phyloP scores from a whole-genome alignment of 331 rosid genomes.

The Pyrus hybrid region DNA sequence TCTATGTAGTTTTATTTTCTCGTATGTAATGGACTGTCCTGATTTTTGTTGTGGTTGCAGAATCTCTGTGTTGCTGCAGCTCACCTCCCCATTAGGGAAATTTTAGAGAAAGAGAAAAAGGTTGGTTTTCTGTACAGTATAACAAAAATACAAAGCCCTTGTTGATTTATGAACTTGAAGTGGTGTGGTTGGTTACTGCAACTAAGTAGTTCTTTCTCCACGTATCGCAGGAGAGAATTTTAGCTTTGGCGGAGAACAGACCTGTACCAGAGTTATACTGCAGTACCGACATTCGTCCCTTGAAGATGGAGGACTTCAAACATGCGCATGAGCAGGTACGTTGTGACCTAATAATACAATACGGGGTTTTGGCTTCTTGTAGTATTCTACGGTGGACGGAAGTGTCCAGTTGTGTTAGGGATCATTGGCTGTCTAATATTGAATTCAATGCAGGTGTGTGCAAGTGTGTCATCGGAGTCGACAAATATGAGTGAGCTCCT shows the following conservation, averaged over 20 bases:
- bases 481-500: slow-evolving; percentile 85
- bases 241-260: no score
- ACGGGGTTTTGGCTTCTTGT: not conserved
- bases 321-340: slow-evolving; percentile 88
- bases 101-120: slow-evolving; percentile 87
- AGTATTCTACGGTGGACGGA: not conserved
- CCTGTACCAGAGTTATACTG: no score
- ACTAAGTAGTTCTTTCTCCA: not conserved
- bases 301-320: slow-evolving; percentile 75
- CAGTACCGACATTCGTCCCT: no score
- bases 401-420: not conserved
- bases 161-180: not conserved
- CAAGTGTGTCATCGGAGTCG: slow-evolving; percentile 93
- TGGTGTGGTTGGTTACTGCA: not conserved
- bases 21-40: not conserved
- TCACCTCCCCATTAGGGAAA: slow-evolving; percentile 81
- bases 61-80: slow-evolving; percentile 90
- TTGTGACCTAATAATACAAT: not conserved
- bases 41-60: slow-evolving; percentile 38
- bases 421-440: not conserved
- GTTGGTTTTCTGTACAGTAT: slow-evolving; percentile 23
- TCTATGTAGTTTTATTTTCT: not conserved
- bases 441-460: slow-evolving; percentile 65
- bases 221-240: slow-evolving; percentile 68
- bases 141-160: not conserved